A percentile compares a stretch with the other conserved stretches of the same genome.
phyloP scores from a whole-genome alignment of 2,329 filamentous ascomycete species.

The Botrytis hyacinthi region DNA sequence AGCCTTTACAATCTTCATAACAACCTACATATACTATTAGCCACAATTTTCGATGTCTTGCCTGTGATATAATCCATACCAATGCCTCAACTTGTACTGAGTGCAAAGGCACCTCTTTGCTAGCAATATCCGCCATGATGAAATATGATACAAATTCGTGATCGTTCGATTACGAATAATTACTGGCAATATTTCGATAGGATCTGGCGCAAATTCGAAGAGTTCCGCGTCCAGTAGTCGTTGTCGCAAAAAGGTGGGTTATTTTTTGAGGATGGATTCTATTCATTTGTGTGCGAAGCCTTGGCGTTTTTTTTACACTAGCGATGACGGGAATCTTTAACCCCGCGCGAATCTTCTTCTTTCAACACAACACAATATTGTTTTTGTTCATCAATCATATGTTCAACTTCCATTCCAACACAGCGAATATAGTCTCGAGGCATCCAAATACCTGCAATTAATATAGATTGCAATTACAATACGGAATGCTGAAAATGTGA shows the following conservation, averaged over 20 bases:
- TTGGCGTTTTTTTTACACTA: constrained; percentile 19
- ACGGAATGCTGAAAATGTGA: background rate
- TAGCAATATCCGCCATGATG: constrained; percentile 55
- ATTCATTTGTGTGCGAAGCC: constrained; percentile 23
- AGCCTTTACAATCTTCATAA: constrained; percentile 98
- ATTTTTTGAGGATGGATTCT: constrained; percentile 21
- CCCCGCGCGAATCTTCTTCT: constrained; percentile 17
- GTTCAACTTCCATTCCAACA: background rate
- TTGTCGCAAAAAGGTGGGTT: constrained; percentile 22
- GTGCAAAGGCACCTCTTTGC: constrained; percentile 71
- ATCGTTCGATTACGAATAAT: background rate
- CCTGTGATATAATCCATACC: constrained; percentile 56
- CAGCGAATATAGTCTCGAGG: background rate
- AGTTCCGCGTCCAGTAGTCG: constrained; percentile 17
- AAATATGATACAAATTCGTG: constrained; percentile 18
- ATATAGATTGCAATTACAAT: background rate
- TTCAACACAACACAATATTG: background rate
- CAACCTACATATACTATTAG: constrained; percentile 58
- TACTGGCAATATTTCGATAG: constrained; percentile 5
- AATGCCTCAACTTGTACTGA: constrained; percentile 92
- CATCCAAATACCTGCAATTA: background rate
- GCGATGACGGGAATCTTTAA: constrained; percentile 10
- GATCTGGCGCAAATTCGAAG: constrained; percentile 4
- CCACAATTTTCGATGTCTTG: constrained; percentile 30
- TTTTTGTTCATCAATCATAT: background rate